phyloP scores from a whole-genome alignment of 2,329 filamentous ascomycete genomes.

The Fusarium virguliforme region DNA sequence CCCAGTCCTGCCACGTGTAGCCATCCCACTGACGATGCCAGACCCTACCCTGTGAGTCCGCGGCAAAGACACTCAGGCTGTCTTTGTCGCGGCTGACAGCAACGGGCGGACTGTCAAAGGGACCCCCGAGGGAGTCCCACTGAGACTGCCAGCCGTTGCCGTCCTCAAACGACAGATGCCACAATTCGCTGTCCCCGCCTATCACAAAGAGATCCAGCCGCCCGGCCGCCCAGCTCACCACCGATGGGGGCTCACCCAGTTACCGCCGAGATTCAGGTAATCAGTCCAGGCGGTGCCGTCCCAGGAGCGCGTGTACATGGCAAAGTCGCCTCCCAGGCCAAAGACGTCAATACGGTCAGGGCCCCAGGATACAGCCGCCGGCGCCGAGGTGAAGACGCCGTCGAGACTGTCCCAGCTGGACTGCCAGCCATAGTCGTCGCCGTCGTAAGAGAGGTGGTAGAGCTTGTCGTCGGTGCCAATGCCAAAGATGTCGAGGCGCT shows the following conservation, averaged over 20 bases:
- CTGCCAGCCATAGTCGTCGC: constrained; percentile 9
- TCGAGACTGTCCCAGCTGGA: constrained; percentile 27
- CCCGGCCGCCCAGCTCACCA: constrained; percentile 50
- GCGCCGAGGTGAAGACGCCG: constrained; percentile 40
- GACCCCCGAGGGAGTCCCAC: constrained; percentile 8
- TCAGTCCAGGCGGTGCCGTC: constrained; percentile 36
- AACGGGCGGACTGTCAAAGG: constrained; percentile 4
- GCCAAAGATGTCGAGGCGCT: constrained; percentile 13
- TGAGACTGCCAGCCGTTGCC: constrained; percentile 46
- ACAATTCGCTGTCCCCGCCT: constrained; percentile 51
- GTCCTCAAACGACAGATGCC: constrained; percentile 45
- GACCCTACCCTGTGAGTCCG: background rate
- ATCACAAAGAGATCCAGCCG: constrained; percentile 53
- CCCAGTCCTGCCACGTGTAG: background rate
- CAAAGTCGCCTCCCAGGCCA: constrained; percentile 42
- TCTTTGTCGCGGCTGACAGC: constrained; percentile 10
- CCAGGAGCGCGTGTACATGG: constrained; percentile 47
- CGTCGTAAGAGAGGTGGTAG: constrained; percentile 6
- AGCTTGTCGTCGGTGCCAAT: background rate
- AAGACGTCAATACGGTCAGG: constrained; percentile 47
- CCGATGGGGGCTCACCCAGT: constrained; percentile 42
- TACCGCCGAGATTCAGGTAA: constrained; percentile 51
- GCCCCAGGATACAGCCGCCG: constrained; percentile 48
- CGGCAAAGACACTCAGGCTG: constrained; percentile 1
- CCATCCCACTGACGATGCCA: constrained; percentile 12